Evolutionary conservation across 1,284 basidiomycete genomes (phyloP).

Genomic region (Irpex lacteus): DNA sequence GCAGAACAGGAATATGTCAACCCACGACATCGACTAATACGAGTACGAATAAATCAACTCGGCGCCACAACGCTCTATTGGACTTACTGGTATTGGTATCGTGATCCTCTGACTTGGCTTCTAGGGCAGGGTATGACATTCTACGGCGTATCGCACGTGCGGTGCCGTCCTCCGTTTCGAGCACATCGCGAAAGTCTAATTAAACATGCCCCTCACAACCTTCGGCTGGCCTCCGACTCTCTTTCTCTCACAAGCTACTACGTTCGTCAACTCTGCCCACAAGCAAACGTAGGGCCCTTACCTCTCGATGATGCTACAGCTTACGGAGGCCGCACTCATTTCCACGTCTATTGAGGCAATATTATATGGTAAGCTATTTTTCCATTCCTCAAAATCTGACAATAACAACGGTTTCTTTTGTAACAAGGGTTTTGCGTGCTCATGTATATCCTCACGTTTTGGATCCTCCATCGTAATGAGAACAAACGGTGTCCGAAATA

Average conservation of each 20-base stretch:
- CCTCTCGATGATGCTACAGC: background rate
- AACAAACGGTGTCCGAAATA: constrained; percentile 18
- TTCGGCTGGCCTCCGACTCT: background rate
- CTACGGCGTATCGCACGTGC: no score
- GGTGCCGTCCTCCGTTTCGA: no score
- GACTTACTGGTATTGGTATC: background rate
- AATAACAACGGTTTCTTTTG: background rate
- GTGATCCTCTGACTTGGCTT: background rate
- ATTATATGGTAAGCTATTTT: constrained; percentile 22
- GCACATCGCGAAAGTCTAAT: no score
- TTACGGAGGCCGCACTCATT: constrained; percentile 21
- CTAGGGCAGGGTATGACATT: background rate
- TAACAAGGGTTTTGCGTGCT: constrained; percentile 24
- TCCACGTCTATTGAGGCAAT: constrained; percentile 25
- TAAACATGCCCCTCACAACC: no score
- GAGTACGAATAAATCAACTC: background rate
- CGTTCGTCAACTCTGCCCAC: background rate
- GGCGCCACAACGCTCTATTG: background rate
- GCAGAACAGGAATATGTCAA: background rate
- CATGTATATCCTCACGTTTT: constrained; percentile 28
- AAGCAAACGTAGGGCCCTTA: background rate
- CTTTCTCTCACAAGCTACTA: background rate
- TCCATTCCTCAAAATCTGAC: background rate
- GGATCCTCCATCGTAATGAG: constrained; percentile 24
- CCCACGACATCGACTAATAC: background rate